Base-by-base conservation (phyloP, 2,329 filamentous ascomycete species). In the Aspergillus fumigatiaffinis region DNA sequence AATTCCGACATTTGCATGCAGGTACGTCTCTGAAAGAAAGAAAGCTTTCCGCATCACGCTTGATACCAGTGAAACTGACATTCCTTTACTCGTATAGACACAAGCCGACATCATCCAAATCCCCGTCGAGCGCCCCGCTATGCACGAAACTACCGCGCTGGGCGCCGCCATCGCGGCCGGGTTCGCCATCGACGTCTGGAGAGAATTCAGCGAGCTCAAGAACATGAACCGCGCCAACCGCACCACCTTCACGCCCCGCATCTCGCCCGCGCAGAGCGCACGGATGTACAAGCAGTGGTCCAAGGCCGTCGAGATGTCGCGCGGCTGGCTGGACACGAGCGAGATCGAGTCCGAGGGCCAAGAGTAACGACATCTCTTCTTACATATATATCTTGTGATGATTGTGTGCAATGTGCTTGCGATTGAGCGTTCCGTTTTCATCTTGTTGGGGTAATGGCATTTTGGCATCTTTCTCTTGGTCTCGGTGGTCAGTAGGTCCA, bases 1-100 rank as follows among this genome's bases (percentile, higher is more conserved):
- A 93, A 91, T 75, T 93, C 90, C 10, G 88, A 92, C 70, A 81
- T 96, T 55, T 91, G 88, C 76, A 96, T 96, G 92, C 91, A 89
- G 76, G 81, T 83, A 70, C 55, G 78, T 72, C 54, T 26, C 49
- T n/a, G 32, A 21, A 28, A 28, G 21, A 17, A n/a, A 20, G 10
- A 7, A 38, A 38, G 14, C 14, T 7, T 8, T 17, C 32, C 32
- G 32, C 14, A 17, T 38, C 32, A 38, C 6, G 14, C n/a, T n/a
- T n/a, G 14, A 7, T n/a, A 14, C 14, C 14, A 50, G 44, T 44
- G 44, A 54, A 56, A 52, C 52, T 66, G 66, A 66, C 26, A 23
- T 49, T 32, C 35, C 21, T 7, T 38, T 52, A 26, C 21, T 23
- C 14, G 10, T 14, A 12, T 61, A 88, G 82, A 91, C 89, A 4